A percentile compares a stretch with the other conserved stretches of the same genome.
Conservation (phyloP, 2,329 filamentous ascomycete genomes). For the Apiospora sp. region DNA sequence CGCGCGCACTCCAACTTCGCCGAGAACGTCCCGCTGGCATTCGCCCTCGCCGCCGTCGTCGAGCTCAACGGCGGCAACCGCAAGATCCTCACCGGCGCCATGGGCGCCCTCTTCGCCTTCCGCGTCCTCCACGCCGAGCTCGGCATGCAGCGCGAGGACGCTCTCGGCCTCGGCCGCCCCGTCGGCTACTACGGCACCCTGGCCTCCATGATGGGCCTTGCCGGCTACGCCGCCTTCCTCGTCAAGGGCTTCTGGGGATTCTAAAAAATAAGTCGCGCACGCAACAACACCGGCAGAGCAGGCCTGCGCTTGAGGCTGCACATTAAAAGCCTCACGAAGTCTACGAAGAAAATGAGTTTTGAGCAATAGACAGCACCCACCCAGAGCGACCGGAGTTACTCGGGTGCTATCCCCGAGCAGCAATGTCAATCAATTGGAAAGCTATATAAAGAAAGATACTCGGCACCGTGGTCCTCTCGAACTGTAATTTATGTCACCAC, state of each 20-base stretch:
- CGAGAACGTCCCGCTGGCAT: conserved; percentile 44
- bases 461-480: conserved; percentile 13
- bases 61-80: conserved; percentile 44
- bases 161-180: conserved; percentile 37
- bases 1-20: conserved; percentile 42
- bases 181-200: conserved; percentile 42
- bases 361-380: neutral
- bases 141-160: conserved; percentile 32
- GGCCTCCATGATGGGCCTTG: conserved; percentile 36
- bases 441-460: neutral
- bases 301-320: conserved; percentile 2
- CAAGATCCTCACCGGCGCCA: conserved; percentile 33
- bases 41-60: conserved; percentile 40
- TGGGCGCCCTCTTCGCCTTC: conserved; percentile 39
- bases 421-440: conserved; percentile 11
- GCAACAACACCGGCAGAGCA: neutral
- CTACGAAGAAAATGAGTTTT: neutral
- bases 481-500: conserved; percentile 17
- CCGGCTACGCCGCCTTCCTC: conserved; percentile 41
- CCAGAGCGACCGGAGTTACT: neutral
- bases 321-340: conserved; percentile 2
- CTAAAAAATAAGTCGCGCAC: conserved; percentile 14
- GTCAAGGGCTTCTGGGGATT: conserved; percentile 38
- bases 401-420: neutral
- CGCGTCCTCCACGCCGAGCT: conserved; percentile 41